Evolutionary conservation across 495 filamentous ascomycete genomes (phyloP), one percentile per base, ranked within the genome.

Genomic region (Staphylotrichum longicolle): DNA sequence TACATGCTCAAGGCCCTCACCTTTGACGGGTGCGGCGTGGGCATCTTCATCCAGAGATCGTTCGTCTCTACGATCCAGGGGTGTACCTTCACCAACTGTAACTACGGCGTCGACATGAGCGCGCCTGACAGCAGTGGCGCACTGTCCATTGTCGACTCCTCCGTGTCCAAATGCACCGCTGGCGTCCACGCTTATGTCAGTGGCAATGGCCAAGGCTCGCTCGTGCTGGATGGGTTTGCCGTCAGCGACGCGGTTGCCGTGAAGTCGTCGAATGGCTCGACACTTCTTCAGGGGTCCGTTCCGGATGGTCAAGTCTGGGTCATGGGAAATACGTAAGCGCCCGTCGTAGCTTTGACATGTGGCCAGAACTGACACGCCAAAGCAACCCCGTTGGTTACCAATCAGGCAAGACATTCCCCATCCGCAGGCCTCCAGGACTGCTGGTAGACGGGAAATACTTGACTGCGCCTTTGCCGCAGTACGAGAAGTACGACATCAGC

Each of bases 61-160:
- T 67, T 58, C 20, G 65, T 72, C 27, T 49, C 57, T 3, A 66
- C 64, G 0, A 54, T 69, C 7, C 78, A 82, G 57, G 66, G 62
- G 67, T 71, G 46, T 58, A 80, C 42, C 69, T 64, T 86, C 48
- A 62, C 62, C 45, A 78, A 83, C 67, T 86, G 82, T 66, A 71
- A 72, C 8, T 76, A 80, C 40, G 85, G 81, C 54, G 73, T 88
- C 34, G 77, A 84, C 57, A 87, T 85, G 63, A 72, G 77, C 14
- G 66, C 72, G 61, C 53, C 69, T 60, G 62, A 66, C 49, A 69
- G 74, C 61, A 63, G 68, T 41, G 82, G 81, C 0, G 74, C 78
- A 34, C 52, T 84, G 49, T 75, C 80, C 3, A 60, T 85, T 12
- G 68, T 85, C 8, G 83, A 85, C 55, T 83, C 79, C 0, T 60